Evolutionary conservation across 192 early-diverging fungal species (phyloP), one percentile per base, ranked within the genome.

Genomic region (Entophlyctis helioformis): DNA sequence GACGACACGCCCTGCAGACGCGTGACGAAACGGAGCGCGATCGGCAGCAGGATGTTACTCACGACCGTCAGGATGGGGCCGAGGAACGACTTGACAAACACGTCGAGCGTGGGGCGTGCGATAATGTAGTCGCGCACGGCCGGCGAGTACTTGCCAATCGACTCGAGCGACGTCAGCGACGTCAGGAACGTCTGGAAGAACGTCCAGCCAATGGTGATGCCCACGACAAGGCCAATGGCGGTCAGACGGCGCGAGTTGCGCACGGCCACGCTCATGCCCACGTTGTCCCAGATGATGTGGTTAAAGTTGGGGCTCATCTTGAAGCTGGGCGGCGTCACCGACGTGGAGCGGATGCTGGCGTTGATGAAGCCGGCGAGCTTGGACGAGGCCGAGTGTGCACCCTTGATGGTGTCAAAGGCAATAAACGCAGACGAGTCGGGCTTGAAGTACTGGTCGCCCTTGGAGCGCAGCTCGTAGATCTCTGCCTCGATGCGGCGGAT

Each of bases 211-310:
- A 72, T 35, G 13, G 56, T 50, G 19, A 72, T 32, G 13, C 50
- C 62, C 2, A 59, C 47, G 33, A 69, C 26, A 13, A 38, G 54
- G 21, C 39, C 39, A 12, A 52, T 25, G 2, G 60, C 57, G 40
- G 66, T 42, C 34, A 62, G 25, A 15, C 53, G 41, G n/a, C 70
- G 58, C 6, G 50, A 51, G 26, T 36, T 23, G 11, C 59, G 38
- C 10, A 51, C 42, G 5, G 53, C 39, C 3, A 47, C 18, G 1
- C 18, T 12, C 8, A 69, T 41, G 10, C 60, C 63, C 37, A 69
- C 39, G 44, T 69, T 72, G 3, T 69, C 60, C 70, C 70, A 72
- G 18, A 72, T 54, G 31, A 72, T 60, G 47, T 72, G 63, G 33
- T 66, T 60, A 45, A 61, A 60, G 28, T 59, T 22, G 13, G 70